phyloP scores from a whole-genome alignment of 768 basidiomycete species.

The Suillus spraguei region DNA sequence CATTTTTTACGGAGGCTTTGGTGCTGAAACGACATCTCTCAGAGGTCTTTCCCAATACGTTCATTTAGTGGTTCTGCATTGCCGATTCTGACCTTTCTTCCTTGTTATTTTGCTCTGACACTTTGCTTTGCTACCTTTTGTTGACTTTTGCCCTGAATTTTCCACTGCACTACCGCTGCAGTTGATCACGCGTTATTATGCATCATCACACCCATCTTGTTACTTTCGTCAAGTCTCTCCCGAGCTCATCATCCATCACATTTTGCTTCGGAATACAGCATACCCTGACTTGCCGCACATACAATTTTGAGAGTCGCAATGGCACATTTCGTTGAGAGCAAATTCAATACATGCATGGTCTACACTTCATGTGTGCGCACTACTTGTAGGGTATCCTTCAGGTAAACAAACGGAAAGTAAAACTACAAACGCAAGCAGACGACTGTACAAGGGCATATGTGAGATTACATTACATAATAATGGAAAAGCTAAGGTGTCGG shows the following conservation, averaged over 20 bases:
- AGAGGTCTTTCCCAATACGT: slow-evolving; percentile 31
- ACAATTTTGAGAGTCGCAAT: slow-evolving; percentile 6
- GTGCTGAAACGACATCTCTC: background rate
- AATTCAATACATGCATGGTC: background rate
- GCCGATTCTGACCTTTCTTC: slow-evolving; percentile 10
- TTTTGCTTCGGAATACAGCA: slow-evolving; percentile 20
- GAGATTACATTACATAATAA: background rate
- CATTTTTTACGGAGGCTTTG: slow-evolving; percentile 22
- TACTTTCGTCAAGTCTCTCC: slow-evolving; percentile 14
- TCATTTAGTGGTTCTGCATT: slow-evolving; percentile 23
- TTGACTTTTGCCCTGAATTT: slow-evolving; percentile 4
- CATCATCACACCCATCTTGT: slow-evolving; percentile 11
- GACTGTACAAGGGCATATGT: background rate
- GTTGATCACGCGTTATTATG: background rate
- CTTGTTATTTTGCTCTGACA: slow-evolving; percentile 22
- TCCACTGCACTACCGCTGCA: slow-evolving; percentile 2
- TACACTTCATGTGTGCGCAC: background rate
- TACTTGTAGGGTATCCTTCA: background rate
- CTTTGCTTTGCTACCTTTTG: slow-evolving; percentile 13
- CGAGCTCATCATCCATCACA: slow-evolving; percentile 13
- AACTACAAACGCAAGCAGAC: background rate
- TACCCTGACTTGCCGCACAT: slow-evolving; percentile 16
- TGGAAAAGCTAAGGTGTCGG: background rate
- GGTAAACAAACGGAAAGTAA: background rate
- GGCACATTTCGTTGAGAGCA: background rate